A percentile compares a stretch with the other conserved stretches of the same genome.
Conservation (phyloP, 148 eudicot genomes). For the Vaccinium darrowii region DNA sequence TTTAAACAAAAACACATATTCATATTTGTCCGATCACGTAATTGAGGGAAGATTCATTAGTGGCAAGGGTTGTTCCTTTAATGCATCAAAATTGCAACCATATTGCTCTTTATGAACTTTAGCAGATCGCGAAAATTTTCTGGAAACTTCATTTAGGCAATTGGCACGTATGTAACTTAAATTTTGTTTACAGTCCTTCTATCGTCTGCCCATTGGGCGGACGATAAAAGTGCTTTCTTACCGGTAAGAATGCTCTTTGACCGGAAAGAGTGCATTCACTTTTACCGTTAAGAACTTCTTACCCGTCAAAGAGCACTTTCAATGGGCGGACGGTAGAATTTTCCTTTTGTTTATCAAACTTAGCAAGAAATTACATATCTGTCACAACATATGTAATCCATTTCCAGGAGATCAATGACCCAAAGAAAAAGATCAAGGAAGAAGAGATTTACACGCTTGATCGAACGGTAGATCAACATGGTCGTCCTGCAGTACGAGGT, state of each 20-base stretch:
- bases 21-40: background rate
- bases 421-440: constrained; percentile 29
- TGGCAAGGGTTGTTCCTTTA: background rate
- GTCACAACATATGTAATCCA: background rate
- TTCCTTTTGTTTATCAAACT: background rate
- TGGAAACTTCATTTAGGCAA: background rate
- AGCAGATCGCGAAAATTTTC: background rate
- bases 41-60: background rate
- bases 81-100: background rate
- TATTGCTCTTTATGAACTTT: background rate
- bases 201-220: no score
- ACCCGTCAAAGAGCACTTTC: no score
- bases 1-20: no score
- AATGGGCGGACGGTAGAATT: no score
- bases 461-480: constrained; percentile 56
- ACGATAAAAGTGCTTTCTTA: no score
- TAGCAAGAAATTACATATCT: no score
- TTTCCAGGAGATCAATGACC: constrained; percentile 17
- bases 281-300: no score
- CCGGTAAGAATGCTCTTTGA: no score
- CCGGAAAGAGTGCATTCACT: no score
- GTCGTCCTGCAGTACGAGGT: constrained; percentile 52
- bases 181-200: background rate
- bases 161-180: background rate
- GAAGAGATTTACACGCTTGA: constrained; percentile 49